phyloP scores from a whole-genome alignment of 176 grass and related monocot species.

The Avena insularis region DNA sequence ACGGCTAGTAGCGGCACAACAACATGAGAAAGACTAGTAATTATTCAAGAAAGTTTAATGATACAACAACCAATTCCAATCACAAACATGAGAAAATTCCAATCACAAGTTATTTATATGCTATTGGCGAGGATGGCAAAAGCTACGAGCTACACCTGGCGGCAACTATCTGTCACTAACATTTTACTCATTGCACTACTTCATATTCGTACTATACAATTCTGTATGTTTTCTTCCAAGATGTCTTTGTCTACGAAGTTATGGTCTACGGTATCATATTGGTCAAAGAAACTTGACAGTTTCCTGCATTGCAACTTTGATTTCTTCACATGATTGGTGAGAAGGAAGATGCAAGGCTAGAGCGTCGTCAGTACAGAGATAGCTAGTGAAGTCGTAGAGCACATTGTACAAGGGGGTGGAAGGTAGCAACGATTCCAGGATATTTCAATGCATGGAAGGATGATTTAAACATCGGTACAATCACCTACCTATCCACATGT shows the following conservation, averaged over 20 bases:
- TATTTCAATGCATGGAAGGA: background rate
- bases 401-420: constrained; percentile 14
- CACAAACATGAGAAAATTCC: too few species aligned
- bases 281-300: constrained; percentile 29
- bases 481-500: too few species aligned
- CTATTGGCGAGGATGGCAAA: constrained; percentile 61
- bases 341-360: constrained; percentile 70
- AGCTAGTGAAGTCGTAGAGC: background rate
- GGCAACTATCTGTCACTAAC: constrained; percentile 41
- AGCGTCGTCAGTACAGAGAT: background rate
- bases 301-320: constrained; percentile 73
- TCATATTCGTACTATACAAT: background rate
- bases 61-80: too few species aligned
- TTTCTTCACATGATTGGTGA: constrained; percentile 93
- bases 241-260: background rate
- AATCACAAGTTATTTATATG: constrained; percentile 60
- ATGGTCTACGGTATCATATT: background rate
- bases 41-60: too few species aligned
- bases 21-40: too few species aligned
- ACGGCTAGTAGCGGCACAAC: too few species aligned
- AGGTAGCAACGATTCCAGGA: background rate
- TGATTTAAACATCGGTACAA: background rate
- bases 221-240: background rate
- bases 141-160: constrained; percentile 85
- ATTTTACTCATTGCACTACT: background rate